A percentile compares a stretch with the other conserved stretches of the same genome.
Evolutionary conservation across 768 basidiomycete genomes (phyloP).

Genomic region (Roridomyces roridus): DNA sequence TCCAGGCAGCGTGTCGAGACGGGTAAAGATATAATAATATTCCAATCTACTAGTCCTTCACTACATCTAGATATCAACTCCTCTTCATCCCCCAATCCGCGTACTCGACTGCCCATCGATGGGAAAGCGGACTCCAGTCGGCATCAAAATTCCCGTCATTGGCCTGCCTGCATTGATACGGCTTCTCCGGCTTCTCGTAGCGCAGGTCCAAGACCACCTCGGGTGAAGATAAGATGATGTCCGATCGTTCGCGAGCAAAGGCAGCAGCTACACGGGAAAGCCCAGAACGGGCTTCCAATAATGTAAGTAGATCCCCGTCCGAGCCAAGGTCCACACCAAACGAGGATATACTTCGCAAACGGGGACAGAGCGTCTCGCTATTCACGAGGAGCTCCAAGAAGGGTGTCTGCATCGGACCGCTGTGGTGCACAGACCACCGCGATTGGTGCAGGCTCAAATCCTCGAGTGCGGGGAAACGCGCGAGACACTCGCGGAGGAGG

Average conservation of each 20-base stretch:
- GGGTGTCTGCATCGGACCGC: neutral
- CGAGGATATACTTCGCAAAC: neutral
- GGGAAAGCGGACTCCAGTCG: neutral
- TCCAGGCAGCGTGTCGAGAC: too few relatives aligned
- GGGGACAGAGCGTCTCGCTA: neutral
- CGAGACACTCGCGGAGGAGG: neutral
- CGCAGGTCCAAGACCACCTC: neutral
- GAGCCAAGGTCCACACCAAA: neutral
- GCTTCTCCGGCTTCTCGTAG: neutral
- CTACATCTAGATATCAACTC: too few relatives aligned
- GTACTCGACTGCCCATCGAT: neutral
- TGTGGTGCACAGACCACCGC: neutral
- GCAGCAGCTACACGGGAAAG: neutral
- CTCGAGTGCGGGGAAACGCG: neutral
- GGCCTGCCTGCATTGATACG: too few relatives aligned
- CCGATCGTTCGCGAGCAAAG: neutral
- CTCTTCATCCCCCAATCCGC: neutral
- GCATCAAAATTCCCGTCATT: neutral
- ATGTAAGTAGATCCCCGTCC: neutral
- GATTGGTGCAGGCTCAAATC: neutral
- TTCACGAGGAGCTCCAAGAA: neutral
- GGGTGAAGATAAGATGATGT: neutral
- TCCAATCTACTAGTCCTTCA: too few relatives aligned
- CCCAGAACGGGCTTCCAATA: neutral
- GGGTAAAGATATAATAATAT: too few relatives aligned